Evolutionary conservation across 1,284 basidiomycete species (phyloP), one percentile per base, ranked within the genome.

Genomic region (Ustilago shanxiensis): DNA sequence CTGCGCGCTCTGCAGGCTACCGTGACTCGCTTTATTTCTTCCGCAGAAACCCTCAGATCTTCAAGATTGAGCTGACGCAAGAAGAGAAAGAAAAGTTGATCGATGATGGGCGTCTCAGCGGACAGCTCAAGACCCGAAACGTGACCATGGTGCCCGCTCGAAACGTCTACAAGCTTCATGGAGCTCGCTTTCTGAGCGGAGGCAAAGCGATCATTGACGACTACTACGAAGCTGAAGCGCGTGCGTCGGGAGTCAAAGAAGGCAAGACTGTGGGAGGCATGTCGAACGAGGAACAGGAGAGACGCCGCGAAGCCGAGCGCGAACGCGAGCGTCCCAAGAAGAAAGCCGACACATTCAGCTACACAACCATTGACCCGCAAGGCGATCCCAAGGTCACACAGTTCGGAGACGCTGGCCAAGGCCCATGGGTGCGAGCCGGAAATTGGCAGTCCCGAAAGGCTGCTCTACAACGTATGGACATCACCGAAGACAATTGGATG

Each of bases 1-100:
- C 95, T 5, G 96, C 96, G 0, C 91, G 96, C 28, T 93, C 93
- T 3, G 95, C 94, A 44, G 97, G 96, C 1, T 98, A 95, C 87
- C 91, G 94, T 63, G 97, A 99, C 87, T 98, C 95, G 10, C 88
- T 98, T 13, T 98, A 97, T 87, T 98, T 98, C 86, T 96, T 98
- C 87, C 92, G 97, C 13, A 90, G 93, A 7, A 96, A 96, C 80
- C 91, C 91, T 0, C 90, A 94, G 35, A 92, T 97, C 24, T 89
- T 95, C 88, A 98, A 98, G 87, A 89, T 97, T 61, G 92, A 66
- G 59, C 69, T 85, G 2, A 50, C 61, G 11, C 75, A 76, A 51
- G 68, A 62, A 20, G 96, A 98, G 87, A 95, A 98, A 85, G 94
- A 97, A 77, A 91, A 91, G 80, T 91, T 99, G 80, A 97, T 98